These are phyloP conservation scores for Trichoderma hamatum DNA, from an alignment of 2,329 filamentous ascomycete species.

Conservation along the genomic window DNA sequence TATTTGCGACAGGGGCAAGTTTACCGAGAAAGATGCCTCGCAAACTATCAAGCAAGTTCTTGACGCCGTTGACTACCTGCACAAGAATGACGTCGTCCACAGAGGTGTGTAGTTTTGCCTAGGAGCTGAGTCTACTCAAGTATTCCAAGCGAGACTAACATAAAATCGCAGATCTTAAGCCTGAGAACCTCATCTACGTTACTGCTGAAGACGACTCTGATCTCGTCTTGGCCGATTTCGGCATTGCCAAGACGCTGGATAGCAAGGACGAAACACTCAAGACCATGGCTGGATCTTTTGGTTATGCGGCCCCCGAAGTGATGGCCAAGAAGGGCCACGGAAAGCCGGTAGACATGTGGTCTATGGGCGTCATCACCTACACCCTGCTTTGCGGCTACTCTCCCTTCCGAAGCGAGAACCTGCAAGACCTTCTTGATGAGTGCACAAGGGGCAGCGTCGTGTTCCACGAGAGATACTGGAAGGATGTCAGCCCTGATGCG, in stretches of 20 bases:
- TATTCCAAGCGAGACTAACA: neutral
- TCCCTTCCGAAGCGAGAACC: conserved; percentile 92
- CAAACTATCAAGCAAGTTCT: conserved; percentile 95
- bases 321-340: conserved; percentile 98
- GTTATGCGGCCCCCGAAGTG: conserved; percentile 95
- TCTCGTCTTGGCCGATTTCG: conserved; percentile 93
- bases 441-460: conserved; percentile 81
- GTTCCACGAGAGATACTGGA: conserved; percentile 99
- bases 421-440: conserved; percentile 92
- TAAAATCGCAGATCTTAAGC: conserved; percentile 77
- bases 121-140: neutral
- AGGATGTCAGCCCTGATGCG: conserved; percentile 91
- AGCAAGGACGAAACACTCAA: conserved; percentile 88
- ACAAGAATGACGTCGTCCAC: conserved; percentile 93
- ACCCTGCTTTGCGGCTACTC: conserved; percentile 97
- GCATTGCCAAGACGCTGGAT: conserved; percentile 97
- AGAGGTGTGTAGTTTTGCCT: conserved; percentile 62
- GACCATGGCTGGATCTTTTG: conserved; percentile 98
- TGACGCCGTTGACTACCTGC: conserved; percentile 90
- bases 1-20: conserved; percentile 96
- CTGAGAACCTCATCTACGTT: conserved; percentile 94
- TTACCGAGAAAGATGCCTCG: conserved; percentile 97
- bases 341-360: conserved; percentile 99
- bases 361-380: conserved; percentile 97
- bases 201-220: conserved; percentile 75